phyloP scores from a whole-genome alignment of 2,329 filamentous ascomycete genomes.

The Davidsoniella eucalypti region DNA sequence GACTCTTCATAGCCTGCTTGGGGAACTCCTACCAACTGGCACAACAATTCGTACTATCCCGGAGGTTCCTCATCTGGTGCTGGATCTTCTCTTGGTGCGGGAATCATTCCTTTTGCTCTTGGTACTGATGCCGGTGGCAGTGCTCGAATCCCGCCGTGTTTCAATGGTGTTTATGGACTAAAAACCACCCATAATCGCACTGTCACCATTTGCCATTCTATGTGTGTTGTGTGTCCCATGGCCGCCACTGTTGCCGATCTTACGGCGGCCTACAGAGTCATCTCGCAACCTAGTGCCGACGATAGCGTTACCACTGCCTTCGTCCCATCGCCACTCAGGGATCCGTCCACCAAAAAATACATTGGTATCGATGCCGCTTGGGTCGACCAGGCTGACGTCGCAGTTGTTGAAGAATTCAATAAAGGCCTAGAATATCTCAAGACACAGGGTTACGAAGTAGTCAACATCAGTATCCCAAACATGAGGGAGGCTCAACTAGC shows the following conservation, averaged over 20 bases:
- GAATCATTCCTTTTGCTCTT: conserved; percentile 57
- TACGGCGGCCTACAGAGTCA: conserved; percentile 64
- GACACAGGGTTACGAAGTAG: conserved; percentile 30
- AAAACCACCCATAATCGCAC: conserved; percentile 64
- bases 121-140: conserved; percentile 65
- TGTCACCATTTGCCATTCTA: conserved; percentile 34
- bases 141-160: conserved; percentile 55
- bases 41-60: conserved; percentile 60
- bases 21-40: conserved; percentile 63
- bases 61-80: conserved; percentile 69
- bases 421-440: conserved; percentile 42
- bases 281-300: conserved; percentile 54
- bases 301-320: conserved; percentile 47
- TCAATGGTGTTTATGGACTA: conserved; percentile 67
- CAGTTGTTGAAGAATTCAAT: conserved; percentile 46
- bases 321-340: conserved; percentile 33
- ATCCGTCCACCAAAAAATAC: conserved; percentile 33
- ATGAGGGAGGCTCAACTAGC: conserved; percentile 57
- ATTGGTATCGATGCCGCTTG: conserved; percentile 52
- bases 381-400: conserved; percentile 35
- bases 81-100: conserved; percentile 51
- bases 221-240: conserved; percentile 56
- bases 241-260: conserved; percentile 63
- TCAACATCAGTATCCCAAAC: conserved; percentile 49
- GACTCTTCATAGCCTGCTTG: conserved; percentile 31